Percentiles rank a stretch among this genome's conserved stretches.
Conservation (phyloP, 108 stramenopile species). For the Skeletonema marinoi region DNA sequence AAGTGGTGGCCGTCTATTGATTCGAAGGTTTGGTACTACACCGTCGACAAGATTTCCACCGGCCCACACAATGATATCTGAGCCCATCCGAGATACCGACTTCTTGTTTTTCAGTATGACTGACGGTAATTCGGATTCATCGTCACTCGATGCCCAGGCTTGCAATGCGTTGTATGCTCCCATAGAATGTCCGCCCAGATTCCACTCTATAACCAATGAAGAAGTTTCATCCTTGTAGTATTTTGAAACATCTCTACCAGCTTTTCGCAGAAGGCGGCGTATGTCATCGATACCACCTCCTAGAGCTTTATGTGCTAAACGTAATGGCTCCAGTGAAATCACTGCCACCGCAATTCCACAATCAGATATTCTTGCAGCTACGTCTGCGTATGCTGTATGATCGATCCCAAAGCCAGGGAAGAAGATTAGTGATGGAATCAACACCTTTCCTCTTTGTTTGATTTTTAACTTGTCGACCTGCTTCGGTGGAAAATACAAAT, state of each 20-base stretch:
- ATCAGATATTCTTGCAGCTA: slow-evolving; percentile 33
- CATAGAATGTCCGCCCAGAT: slow-evolving; percentile 38
- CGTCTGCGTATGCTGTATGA: slow-evolving; percentile 28
- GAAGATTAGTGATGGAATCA: slow-evolving; percentile 29
- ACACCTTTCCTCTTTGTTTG: neutral
- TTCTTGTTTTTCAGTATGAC: slow-evolving; percentile 14
- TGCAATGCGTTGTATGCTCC: slow-evolving; percentile 33
- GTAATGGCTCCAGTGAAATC: slow-evolving; percentile 29
- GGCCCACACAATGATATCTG: slow-evolving; percentile 30
- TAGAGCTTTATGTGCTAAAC: slow-evolving; percentile 25
- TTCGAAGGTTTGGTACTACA: slow-evolving; percentile 32
- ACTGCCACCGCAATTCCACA: slow-evolving; percentile 30
- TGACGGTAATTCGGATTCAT: neutral
- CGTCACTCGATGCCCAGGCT: too few species aligned
- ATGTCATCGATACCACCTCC: slow-evolving; percentile 33
- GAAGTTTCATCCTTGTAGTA: slow-evolving; percentile 9
- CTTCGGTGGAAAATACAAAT: slow-evolving; percentile 33
- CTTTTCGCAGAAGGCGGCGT: slow-evolving; percentile 10
- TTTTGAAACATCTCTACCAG: slow-evolving; percentile 20
- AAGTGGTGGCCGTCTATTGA: neutral
- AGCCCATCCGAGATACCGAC: slow-evolving; percentile 21
- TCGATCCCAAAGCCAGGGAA: slow-evolving; percentile 36
- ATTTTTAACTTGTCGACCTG: neutral
- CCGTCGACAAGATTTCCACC: slow-evolving; percentile 11
- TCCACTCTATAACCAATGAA: slow-evolving; percentile 21